Evolutionary conservation across 202 grass and related monocot species (phyloP).

Genomic region (Saccharum hybrid): DNA sequence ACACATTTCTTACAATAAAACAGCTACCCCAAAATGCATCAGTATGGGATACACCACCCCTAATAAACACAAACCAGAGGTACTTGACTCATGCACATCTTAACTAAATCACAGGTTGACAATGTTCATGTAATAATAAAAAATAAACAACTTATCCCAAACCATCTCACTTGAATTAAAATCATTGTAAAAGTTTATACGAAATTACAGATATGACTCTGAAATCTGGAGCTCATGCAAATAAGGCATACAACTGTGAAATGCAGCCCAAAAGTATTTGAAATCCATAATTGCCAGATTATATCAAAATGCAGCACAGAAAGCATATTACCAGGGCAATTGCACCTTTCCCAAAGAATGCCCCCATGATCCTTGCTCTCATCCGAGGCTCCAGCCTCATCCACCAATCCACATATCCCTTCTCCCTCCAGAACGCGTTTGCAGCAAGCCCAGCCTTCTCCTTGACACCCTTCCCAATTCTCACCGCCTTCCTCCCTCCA

Average conservation of each 20-base stretch:
- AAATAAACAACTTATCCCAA: not conserved
- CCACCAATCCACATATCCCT: constrained; percentile 97
- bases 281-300: not conserved
- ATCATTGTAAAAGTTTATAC: constrained; percentile 18
- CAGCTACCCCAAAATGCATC: constrained; percentile 13
- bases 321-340: constrained; percentile 67
- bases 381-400: constrained; percentile 64
- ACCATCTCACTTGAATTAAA: constrained; percentile 4
- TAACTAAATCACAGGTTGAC: not conserved
- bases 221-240: constrained; percentile 11
- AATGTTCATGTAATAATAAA: not conserved
- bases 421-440: constrained; percentile 91
- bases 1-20: not conserved
- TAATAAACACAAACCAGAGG: constrained; percentile 20
- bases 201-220: not conserved
- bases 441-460: constrained; percentile 65
- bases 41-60: not conserved
- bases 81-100: not conserved
- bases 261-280: not conserved
- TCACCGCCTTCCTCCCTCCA: constrained; percentile 62
- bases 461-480: constrained; percentile 59
- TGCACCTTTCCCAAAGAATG: constrained; percentile 73
- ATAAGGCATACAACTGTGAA: constrained; percentile 8
- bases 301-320: constrained; percentile 34
- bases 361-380: constrained; percentile 60